phyloP scores from a whole-genome alignment of 2,329 filamentous ascomycete species.

The Cladophialophora psammophila region DNA sequence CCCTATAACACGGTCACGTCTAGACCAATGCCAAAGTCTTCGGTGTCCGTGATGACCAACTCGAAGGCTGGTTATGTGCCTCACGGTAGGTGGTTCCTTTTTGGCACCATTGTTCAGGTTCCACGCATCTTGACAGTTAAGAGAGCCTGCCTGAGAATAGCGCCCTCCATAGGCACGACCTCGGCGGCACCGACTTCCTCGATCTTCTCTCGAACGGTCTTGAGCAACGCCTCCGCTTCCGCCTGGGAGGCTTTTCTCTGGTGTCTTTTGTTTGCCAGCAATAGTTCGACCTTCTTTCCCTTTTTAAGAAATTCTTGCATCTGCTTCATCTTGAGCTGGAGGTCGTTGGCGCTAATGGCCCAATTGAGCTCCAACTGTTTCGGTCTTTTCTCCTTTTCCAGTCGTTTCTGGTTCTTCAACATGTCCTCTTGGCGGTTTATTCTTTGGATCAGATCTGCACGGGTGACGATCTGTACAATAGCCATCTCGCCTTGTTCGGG shows the following conservation, averaged over 20 bases:
- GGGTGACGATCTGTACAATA: slow-evolving; percentile 75
- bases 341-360: slow-evolving; percentile 79
- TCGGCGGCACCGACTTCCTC: slow-evolving; percentile 53
- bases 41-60: background rate
- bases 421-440: slow-evolving; percentile 49
- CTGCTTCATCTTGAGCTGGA: slow-evolving; percentile 73
- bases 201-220: slow-evolving; percentile 56
- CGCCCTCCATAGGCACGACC: slow-evolving; percentile 52
- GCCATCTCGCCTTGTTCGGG: slow-evolving; percentile 54
- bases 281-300: slow-evolving; percentile 76
- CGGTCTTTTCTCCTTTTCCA: slow-evolving; percentile 45
- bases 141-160: slow-evolving; percentile 45
- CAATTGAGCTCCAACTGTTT: slow-evolving; percentile 93
- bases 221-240: slow-evolving; percentile 68
- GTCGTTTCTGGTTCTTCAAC: slow-evolving; percentile 48
- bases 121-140: slow-evolving; percentile 35
- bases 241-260: slow-evolving; percentile 66
- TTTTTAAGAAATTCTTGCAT: slow-evolving; percentile 73
- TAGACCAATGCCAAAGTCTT: background rate
- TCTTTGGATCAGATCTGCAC: slow-evolving; percentile 58
- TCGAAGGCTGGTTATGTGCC: background rate
- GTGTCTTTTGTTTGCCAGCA: slow-evolving; percentile 72
- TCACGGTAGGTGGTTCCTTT: background rate
- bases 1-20: background rate
- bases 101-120: slow-evolving; percentile 1